These are phyloP conservation scores for Didymella keratinophila DNA, from an alignment of 2,329 filamentous ascomycete species.

Conservation along the genomic window DNA sequence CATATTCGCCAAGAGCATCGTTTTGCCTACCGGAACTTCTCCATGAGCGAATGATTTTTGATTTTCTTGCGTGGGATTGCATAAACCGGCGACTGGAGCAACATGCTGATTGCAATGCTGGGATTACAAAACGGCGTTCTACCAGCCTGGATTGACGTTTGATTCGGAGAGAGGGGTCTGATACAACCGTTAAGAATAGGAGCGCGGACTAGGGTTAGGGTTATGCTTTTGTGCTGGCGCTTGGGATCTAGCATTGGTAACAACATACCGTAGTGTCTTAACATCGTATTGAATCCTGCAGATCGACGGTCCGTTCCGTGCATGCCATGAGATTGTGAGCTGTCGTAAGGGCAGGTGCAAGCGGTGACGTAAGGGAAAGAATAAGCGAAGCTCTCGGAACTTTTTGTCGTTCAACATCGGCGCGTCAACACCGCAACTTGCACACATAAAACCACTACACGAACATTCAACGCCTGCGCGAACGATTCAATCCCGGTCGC, in stretches of 20 bases:
- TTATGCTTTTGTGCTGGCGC: conserved; percentile 28
- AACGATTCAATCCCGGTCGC: not conserved
- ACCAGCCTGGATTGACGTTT: conserved; percentile 27
- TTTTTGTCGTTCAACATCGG: not conserved
- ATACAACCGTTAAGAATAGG: conserved; percentile 10
- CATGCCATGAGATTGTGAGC: conserved; percentile 3
- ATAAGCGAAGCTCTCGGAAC: conserved; percentile 24
- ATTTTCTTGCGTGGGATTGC: conserved; percentile 45
- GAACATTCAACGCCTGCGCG: not conserved
- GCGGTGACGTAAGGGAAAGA: conserved; percentile 34
- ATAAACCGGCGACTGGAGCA: conserved; percentile 51
- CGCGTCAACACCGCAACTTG: conserved; percentile 6
- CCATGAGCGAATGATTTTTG: conserved; percentile 50
- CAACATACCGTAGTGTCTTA: conserved; percentile 44
- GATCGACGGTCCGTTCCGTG: conserved; percentile 7
- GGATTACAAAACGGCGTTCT: conserved; percentile 42
- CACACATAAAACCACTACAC: conserved; percentile 4
- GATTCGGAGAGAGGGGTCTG: conserved; percentile 23
- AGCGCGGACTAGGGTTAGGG: conserved; percentile 22
- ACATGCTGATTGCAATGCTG: conserved; percentile 34
- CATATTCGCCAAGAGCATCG: conserved; percentile 13
- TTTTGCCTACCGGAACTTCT: conserved; percentile 36
- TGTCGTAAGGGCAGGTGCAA: conserved; percentile 9
- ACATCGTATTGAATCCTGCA: conserved; percentile 27
- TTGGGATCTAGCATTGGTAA: conserved; percentile 25